These are phyloP conservation scores for Trametes elegans DNA, from an alignment of 768 basidiomycete species.

Conservation along the genomic window DNA sequence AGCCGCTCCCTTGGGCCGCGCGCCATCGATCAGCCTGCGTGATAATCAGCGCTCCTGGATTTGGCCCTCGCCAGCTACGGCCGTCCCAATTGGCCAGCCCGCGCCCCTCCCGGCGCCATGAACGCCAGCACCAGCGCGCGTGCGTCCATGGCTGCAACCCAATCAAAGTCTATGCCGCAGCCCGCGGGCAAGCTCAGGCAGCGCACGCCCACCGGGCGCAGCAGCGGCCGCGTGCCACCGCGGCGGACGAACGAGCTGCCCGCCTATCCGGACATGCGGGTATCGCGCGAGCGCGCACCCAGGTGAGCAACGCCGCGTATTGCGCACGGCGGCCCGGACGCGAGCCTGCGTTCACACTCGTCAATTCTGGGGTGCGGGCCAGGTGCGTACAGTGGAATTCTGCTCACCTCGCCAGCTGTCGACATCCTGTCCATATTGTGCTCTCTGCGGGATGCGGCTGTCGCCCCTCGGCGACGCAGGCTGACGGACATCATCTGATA, in stretches of 20 bases:
- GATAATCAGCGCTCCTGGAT: constrained; percentile 13
- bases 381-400: constrained; percentile 2
- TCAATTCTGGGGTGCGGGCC: constrained; percentile 14
- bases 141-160: constrained; percentile 1
- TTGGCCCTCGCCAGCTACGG: neutral
- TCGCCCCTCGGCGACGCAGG: neutral
- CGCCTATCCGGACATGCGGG: neutral
- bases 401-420: constrained; percentile 2
- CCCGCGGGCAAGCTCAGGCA: neutral
- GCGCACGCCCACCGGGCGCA: neutral
- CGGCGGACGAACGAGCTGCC: neutral
- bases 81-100: neutral
- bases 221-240: neutral
- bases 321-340: neutral
- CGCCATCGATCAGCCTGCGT: constrained; percentile 16
- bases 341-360: constrained; percentile 14
- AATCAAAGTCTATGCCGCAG: constrained; percentile 12
- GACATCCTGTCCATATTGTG: neutral
- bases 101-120: too few relatives aligned
- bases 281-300: constrained; percentile 11
- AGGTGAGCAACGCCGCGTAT: constrained; percentile 2
- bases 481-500: constrained; percentile 12
- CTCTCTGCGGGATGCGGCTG: neutral
- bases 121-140: neutral
- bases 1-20: constrained; percentile 4